Conservation (phyloP, 306 rosid species). For the Cicer pinnatifidum region DNA sequence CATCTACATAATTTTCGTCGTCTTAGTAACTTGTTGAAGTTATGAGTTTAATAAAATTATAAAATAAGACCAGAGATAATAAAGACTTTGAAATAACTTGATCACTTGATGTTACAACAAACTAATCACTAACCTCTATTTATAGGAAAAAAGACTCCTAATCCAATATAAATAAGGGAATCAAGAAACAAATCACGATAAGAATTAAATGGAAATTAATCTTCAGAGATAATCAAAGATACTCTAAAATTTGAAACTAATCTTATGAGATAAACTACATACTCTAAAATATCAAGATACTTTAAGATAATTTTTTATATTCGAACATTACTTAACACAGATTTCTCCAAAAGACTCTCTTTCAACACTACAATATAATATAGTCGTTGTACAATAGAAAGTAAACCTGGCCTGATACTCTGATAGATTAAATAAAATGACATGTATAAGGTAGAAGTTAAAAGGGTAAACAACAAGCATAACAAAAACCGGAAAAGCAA, state of each 20-base stretch:
- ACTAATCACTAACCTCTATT: neutral
- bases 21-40: neutral
- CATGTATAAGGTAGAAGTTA: conserved; percentile 34
- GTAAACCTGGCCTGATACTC: neutral
- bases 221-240: neutral
- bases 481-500: neutral
- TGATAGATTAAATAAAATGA: conserved; percentile 23
- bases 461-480: neutral
- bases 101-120: neutral
- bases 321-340: neutral
- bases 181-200: neutral
- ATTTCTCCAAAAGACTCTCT: neutral
- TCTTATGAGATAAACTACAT: neutral
- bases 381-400: neutral
- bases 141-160: neutral
- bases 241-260: neutral
- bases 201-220: neutral
- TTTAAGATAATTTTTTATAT: neutral
- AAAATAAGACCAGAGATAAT: neutral
- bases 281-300: conserved; percentile 11
- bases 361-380: conserved; percentile 22
- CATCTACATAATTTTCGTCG: neutral
- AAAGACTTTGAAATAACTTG: neutral
- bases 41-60: neutral
- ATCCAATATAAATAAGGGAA: neutral